phyloP scores from a whole-genome alignment of 2,329 filamentous ascomycete genomes.

The Onygena corvina region DNA sequence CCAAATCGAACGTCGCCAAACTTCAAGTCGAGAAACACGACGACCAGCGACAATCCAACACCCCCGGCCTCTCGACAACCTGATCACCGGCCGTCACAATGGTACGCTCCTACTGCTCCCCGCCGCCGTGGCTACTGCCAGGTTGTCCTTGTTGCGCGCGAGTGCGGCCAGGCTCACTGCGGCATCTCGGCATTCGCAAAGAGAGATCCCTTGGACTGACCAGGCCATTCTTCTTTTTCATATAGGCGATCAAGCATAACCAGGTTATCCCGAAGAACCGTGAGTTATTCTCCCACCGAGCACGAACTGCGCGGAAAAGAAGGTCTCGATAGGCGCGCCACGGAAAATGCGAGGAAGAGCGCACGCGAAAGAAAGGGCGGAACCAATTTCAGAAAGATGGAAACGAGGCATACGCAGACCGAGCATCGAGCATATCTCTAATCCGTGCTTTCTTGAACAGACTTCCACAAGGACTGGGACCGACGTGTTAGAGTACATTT shows the following conservation, averaged over 20 bases:
- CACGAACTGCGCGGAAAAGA: neutral
- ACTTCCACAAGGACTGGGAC: slow-evolving; percentile 99
- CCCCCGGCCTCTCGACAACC: slow-evolving; percentile 28
- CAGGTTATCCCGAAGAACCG: slow-evolving; percentile 95
- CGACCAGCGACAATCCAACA: slow-evolving; percentile 35
- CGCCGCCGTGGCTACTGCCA: slow-evolving; percentile 7
- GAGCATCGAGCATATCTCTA: slow-evolving; percentile 12
- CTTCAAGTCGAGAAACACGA: slow-evolving; percentile 32
- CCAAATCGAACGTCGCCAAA: slow-evolving; percentile 24
- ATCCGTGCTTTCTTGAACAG: slow-evolving; percentile 37
- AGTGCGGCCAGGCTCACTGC: neutral
- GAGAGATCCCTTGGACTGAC: neutral
- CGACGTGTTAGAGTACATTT: slow-evolving; percentile 98
- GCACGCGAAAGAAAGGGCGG: neutral
- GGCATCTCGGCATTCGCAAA: neutral
- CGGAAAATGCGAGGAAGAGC: slow-evolving; percentile 2
- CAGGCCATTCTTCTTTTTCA: slow-evolving; percentile 2
- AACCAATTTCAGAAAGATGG: neutral
- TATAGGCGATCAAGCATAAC: slow-evolving; percentile 97
- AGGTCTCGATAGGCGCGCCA: neutral
- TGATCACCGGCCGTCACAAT: slow-evolving; percentile 45
- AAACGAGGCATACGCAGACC: too few species aligned
- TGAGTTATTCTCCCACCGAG: slow-evolving; percentile 37
- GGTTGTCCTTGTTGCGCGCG: neutral
- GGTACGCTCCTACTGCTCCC: slow-evolving; percentile 24